Conservation (phyloP, 495 filamentous ascomycete genomes). For the Lophiotrema nucula region DNA sequence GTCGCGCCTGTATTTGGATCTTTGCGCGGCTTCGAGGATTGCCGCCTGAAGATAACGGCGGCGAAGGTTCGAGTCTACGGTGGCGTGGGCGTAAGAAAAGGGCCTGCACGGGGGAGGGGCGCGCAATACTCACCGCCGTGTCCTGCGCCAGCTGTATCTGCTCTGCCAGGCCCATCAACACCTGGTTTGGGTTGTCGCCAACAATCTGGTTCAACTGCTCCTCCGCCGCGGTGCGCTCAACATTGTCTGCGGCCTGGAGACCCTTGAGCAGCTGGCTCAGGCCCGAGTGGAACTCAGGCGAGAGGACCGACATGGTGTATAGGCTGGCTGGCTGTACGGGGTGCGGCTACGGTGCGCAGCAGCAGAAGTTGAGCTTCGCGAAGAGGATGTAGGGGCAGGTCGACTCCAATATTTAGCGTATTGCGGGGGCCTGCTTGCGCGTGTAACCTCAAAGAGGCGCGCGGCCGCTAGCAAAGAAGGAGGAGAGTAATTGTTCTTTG, state of each 20-base stretch:
- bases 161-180: constrained; percentile 91
- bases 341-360: constrained; percentile 4
- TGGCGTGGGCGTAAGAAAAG: background rate
- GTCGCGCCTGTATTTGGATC: constrained; percentile 64
- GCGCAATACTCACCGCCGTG: constrained; percentile 35
- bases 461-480: constrained; percentile 1
- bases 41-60: constrained; percentile 90
- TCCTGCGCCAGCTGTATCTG: constrained; percentile 75
- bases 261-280: constrained; percentile 82
- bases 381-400: background rate
- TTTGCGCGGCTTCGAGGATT: constrained; percentile 84
- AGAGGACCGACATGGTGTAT: constrained; percentile 74
- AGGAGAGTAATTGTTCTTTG: background rate
- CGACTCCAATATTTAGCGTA: too few species aligned
- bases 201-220: constrained; percentile 82
- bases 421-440: constrained; percentile 1
- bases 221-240: constrained; percentile 78
- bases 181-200: constrained; percentile 69
- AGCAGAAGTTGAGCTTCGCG: constrained; percentile 8
- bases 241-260: constrained; percentile 88
- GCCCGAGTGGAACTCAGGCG: constrained; percentile 74
- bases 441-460: background rate
- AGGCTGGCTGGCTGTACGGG: constrained; percentile 1
- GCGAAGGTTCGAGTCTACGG: constrained; percentile 81
- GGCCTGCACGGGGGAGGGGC: background rate